Evolutionary conservation across 352 stramenopile genomes (phyloP).

Genomic region (Globisporangium camurandrum): DNA sequence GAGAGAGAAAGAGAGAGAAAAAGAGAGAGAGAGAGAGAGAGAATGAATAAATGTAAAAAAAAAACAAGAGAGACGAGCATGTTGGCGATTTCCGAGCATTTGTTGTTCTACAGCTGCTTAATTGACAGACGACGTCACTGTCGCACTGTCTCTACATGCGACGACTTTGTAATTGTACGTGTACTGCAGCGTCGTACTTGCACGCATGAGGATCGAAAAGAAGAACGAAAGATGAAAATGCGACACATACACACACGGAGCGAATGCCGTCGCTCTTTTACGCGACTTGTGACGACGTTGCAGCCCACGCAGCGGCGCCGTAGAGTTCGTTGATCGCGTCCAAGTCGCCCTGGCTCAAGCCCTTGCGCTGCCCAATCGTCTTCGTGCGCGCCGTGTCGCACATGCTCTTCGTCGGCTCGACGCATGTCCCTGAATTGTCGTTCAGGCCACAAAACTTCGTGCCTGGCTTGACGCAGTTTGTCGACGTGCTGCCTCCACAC

Average conservation of each 20-base stretch:
- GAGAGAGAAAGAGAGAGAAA: too few relatives aligned
- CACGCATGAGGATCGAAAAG: too few relatives aligned
- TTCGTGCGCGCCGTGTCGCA: constrained; percentile 49
- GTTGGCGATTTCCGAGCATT: too few relatives aligned
- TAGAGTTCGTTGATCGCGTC: constrained; percentile 42
- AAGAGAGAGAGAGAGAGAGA: too few relatives aligned
- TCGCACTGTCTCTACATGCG: too few relatives aligned
- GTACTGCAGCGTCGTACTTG: too few relatives aligned
- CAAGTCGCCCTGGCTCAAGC: constrained; percentile 35
- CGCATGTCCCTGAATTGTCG: constrained; percentile 45
- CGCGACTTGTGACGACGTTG: constrained; percentile 16
- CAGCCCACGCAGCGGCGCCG: constrained; percentile 17
- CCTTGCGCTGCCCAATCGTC: constrained; percentile 60
- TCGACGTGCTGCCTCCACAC: constrained; percentile 30
- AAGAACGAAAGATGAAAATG: background rate
- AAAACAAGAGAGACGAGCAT: too few relatives aligned
- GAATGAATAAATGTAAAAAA: too few relatives aligned
- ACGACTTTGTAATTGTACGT: too few relatives aligned
- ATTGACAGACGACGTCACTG: too few relatives aligned
- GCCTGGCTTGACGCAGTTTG: constrained; percentile 38
- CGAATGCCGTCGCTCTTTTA: too few relatives aligned
- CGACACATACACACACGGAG: background rate
- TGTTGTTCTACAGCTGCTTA: too few relatives aligned
- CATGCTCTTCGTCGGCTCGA: constrained; percentile 42
- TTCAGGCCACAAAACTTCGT: constrained; percentile 74